These are phyloP conservation scores for Sarocladium strictum DNA, from an alignment of 2,329 filamentous ascomycete genomes.

Conservation along the genomic window DNA sequence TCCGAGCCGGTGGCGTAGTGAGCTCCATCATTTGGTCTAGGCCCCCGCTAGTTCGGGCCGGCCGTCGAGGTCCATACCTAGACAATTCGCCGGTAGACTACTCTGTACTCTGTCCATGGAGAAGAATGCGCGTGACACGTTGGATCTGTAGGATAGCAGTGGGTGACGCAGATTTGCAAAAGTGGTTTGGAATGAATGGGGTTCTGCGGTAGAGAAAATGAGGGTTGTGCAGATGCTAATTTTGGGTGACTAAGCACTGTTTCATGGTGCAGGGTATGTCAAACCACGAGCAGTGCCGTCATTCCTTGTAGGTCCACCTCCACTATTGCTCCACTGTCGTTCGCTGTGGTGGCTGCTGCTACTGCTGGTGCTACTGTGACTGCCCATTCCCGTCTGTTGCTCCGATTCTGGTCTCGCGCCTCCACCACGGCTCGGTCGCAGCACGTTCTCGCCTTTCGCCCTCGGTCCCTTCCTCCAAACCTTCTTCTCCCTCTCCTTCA, in stretches of 20 bases:
- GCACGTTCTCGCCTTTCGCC: neutral
- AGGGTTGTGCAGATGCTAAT: too few species aligned
- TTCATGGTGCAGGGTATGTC: neutral
- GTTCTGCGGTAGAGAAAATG: neutral
- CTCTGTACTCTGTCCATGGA: too few species aligned
- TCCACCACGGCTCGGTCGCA: neutral
- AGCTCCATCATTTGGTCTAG: neutral
- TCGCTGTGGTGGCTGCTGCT: neutral
- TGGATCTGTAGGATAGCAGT: too few species aligned
- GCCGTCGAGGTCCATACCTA: neutral
- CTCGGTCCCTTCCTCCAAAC: neutral
- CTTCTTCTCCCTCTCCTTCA: neutral
- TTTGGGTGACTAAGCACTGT: too few species aligned
- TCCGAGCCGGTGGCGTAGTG: neutral
- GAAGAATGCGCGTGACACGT: too few species aligned
- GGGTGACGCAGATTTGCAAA: neutral
- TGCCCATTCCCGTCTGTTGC: too few species aligned
- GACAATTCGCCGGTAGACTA: too few species aligned
- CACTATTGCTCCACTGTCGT: neutral
- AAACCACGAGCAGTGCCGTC: neutral
- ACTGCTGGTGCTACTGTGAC: neutral
- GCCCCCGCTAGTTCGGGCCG: neutral
- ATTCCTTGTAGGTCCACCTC: neutral
- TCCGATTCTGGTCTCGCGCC: too few species aligned
- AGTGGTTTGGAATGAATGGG: neutral